Percentiles rank a stretch among this genome's conserved stretches.
These are phyloP conservation scores for Didymella glomerata DNA, from an alignment of 2,329 filamentous ascomycete genomes.

Conservation along the genomic window DNA sequence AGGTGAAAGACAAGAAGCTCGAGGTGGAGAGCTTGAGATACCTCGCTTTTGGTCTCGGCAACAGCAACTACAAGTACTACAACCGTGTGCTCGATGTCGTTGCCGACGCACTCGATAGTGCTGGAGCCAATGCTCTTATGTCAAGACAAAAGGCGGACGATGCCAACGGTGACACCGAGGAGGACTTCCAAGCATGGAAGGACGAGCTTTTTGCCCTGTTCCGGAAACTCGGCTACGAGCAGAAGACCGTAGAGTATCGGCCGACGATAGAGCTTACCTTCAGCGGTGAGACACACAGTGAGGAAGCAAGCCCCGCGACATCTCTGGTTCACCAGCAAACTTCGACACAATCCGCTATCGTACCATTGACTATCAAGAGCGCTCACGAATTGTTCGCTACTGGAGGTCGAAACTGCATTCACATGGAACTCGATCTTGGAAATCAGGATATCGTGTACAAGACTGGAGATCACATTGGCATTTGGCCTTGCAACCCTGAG, in stretches of 20 bases:
- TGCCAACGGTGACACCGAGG: slow-evolving; percentile 54
- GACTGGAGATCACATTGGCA: slow-evolving; percentile 55
- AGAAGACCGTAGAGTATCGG: slow-evolving; percentile 47
- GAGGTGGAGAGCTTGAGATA: slow-evolving; percentile 48
- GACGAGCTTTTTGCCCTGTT: slow-evolving; percentile 47
- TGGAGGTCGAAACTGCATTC: slow-evolving; percentile 52
- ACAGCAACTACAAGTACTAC: slow-evolving; percentile 59
- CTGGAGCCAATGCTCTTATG: slow-evolving; percentile 47
- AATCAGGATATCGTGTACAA: slow-evolving; percentile 53
- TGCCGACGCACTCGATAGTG: slow-evolving; percentile 40
- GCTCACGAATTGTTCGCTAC: slow-evolving; percentile 49
- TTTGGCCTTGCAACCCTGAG: slow-evolving; percentile 54
- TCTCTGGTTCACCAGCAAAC: slow-evolving; percentile 44
- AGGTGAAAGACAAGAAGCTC: slow-evolving; percentile 29
- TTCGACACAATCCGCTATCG: slow-evolving; percentile 43
- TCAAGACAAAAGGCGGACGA: slow-evolving; percentile 53
- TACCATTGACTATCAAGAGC: slow-evolving; percentile 42
- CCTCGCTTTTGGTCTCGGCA: slow-evolving; percentile 56
- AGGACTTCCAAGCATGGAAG: slow-evolving; percentile 56
- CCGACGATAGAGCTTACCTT: slow-evolving; percentile 41
- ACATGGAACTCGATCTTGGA: slow-evolving; percentile 53
- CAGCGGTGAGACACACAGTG: slow-evolving; percentile 12
- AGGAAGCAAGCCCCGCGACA: slow-evolving; percentile 25
- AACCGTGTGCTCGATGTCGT: slow-evolving; percentile 54
- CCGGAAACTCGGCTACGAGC: slow-evolving; percentile 43